A percentile compares a stretch with the other conserved stretches of the same genome.
phyloP scores from a whole-genome alignment of 2,329 filamentous ascomycete genomes.

The Cladosporium velox region DNA sequence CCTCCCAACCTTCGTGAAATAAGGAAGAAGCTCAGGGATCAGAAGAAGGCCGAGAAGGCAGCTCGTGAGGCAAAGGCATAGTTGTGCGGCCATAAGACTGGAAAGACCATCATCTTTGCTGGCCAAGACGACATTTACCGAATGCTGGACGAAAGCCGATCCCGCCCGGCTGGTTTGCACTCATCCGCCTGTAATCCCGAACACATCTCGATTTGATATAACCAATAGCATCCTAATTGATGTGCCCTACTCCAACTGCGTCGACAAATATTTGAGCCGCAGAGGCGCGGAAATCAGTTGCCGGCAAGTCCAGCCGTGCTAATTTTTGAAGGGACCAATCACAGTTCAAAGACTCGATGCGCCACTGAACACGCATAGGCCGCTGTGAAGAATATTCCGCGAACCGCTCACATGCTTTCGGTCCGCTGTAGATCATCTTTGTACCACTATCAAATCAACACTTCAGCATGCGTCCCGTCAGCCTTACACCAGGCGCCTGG shows the following conservation, averaged over 20 bases:
- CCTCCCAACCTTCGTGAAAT: slow-evolving; percentile 84
- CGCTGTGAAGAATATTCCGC: background rate
- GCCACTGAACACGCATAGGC: slow-evolving; percentile 7
- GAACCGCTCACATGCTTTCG: background rate
- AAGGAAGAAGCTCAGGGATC: slow-evolving; percentile 67
- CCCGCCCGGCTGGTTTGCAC: background rate
- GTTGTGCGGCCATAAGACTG: background rate
- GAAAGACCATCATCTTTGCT: background rate
- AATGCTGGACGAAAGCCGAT: background rate
- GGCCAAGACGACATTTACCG: background rate
- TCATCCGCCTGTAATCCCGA: background rate
- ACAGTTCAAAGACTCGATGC: background rate
- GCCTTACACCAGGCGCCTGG: slow-evolving; percentile 1
- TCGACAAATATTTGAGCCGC: background rate
- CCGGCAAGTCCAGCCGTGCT: slow-evolving; percentile 4
- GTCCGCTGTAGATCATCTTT: background rate
- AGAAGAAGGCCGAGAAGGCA: slow-evolving; percentile 66
- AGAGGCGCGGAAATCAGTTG: background rate
- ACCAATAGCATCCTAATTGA: background rate
- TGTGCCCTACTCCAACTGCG: background rate
- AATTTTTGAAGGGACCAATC: slow-evolving; percentile 17
- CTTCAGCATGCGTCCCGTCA: background rate
- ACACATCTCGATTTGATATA: background rate
- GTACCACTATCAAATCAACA: slow-evolving; percentile 8
- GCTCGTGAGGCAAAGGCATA: slow-evolving; percentile 28